Base-by-base conservation (phyloP, 2,329 filamentous ascomycete species). In the Sclerotinia borealis region DNA sequence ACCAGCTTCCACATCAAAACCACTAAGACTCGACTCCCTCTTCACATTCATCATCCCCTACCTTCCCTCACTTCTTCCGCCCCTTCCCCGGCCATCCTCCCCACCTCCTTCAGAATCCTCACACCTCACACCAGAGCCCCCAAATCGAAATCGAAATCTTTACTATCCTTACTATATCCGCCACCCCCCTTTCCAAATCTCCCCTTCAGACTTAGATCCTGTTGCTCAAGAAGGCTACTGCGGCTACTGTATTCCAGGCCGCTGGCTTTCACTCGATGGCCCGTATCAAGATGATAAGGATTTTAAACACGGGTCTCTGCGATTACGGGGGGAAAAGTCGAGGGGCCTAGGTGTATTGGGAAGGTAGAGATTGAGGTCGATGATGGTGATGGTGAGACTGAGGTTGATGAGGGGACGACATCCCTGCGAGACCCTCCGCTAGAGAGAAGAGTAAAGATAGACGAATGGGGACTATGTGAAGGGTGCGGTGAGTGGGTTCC, bases 231-330 rank as follows among this genome's bases (percentile, higher is more conserved):
- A 59, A 43, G 56, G 43, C 27, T 59, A 29, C 27, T 60, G 47
- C 34, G 47, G 47, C 4, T 41, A 39, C 22, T 51, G 58, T 29
- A 39, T 17, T 11, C 58, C 58, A 25, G 47, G 58, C 3, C 19
- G 58, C 3, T 60, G 58, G 58, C 34, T 60, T 10, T 5, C 31
- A 27, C 22, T 60, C 2, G 36, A 51, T 29, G 58, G 58, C 19
- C 9, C n/a, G 13, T 60, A 41, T 31, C 58, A 60, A 25, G 58
- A 60, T 29, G 58, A 60, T 31, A 51, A 17, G 37, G 47, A 60
- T 50, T 60, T 60, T 22, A 50, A 22, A n/a, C 47, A 60, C n/a
- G 58, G 58, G 15, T 60, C 10, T 22, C 34, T 31, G 47, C n/a
- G 13, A 31, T 31, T 4, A 60, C 36, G 22, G 58, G 58, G 15